Conservation (phyloP, 106 monocot species). For the Triglochin maritima region DNA sequence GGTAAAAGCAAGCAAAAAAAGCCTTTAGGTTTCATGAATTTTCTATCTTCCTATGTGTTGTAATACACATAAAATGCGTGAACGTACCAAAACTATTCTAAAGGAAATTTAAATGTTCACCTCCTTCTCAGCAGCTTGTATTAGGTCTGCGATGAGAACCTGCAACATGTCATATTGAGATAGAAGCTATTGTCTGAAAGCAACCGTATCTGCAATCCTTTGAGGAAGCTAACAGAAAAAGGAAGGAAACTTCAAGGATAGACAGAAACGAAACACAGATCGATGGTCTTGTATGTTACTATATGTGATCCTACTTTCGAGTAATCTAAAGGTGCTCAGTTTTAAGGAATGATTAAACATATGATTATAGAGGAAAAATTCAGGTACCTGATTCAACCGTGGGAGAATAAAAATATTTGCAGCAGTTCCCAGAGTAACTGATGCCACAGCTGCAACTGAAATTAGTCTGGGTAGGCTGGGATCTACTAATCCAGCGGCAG, state of each 20-base stretch:
- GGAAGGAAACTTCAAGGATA: neutral
- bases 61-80: neutral
- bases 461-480: conserved; percentile 54
- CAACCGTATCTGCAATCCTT: conserved; percentile 60
- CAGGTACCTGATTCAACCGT: conserved; percentile 59
- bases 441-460: conserved; percentile 47
- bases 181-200: conserved; percentile 82
- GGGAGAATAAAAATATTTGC: conserved; percentile 64
- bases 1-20: neutral
- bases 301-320: no score
- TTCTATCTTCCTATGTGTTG: neutral
- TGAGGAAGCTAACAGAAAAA: conserved; percentile 65
- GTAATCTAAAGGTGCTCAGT: no score
- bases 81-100: no score
- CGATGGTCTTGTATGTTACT: neutral
- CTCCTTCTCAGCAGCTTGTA: conserved; percentile 72
- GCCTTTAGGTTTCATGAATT: neutral
- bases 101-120: conserved; percentile 16
- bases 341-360: no score
- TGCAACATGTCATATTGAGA: conserved; percentile 88
- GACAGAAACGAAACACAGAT: neutral
- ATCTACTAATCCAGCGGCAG: conserved; percentile 63
- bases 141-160: conserved; percentile 63
- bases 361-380: no score
- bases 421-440: conserved; percentile 49